Evolutionary conservation across 2,329 filamentous ascomycete species (phyloP).

Genomic region (Colletotrichum sp.): DNA sequence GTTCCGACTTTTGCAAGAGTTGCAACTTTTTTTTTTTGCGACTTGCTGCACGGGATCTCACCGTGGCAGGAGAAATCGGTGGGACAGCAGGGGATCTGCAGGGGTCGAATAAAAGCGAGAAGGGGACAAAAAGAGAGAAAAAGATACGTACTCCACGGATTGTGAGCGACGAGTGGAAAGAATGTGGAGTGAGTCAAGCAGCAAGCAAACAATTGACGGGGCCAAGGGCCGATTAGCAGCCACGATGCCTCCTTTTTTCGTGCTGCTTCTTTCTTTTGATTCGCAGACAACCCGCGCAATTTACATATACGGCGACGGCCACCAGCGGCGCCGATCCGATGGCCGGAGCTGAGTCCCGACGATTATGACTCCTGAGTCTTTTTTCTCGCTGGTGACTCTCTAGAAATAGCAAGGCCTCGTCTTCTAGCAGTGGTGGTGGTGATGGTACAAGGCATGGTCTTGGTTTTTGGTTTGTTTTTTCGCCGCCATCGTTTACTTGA

Average conservation of each 20-base stretch:
- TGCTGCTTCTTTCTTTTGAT: neutral
- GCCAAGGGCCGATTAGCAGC: conserved; percentile 8
- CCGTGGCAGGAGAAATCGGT: neutral
- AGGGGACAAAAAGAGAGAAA: neutral
- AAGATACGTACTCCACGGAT: neutral
- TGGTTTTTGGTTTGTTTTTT: neutral
- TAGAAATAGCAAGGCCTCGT: conserved; percentile 6
- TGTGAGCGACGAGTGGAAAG: neutral
- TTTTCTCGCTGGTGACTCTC: neutral
- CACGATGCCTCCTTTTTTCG: conserved; percentile 3
- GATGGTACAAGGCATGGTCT: neutral
- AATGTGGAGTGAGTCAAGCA: conserved; percentile 5
- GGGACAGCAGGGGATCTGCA: neutral
- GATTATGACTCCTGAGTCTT: neutral
- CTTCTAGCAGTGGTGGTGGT: neutral
- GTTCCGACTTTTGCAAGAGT: neutral
- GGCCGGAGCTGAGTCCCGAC: neutral
- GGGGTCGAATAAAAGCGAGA: neutral
- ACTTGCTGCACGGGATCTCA: neutral
- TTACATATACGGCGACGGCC: neutral
- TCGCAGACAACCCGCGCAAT: neutral
- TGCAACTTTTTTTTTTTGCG: neutral
- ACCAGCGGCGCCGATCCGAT: neutral
- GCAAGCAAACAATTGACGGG: neutral
- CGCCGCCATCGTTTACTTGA: neutral